Conservation (phyloP, 2,329 filamentous ascomycete genomes). For the Stagonosporopsis vannaccii region DNA sequence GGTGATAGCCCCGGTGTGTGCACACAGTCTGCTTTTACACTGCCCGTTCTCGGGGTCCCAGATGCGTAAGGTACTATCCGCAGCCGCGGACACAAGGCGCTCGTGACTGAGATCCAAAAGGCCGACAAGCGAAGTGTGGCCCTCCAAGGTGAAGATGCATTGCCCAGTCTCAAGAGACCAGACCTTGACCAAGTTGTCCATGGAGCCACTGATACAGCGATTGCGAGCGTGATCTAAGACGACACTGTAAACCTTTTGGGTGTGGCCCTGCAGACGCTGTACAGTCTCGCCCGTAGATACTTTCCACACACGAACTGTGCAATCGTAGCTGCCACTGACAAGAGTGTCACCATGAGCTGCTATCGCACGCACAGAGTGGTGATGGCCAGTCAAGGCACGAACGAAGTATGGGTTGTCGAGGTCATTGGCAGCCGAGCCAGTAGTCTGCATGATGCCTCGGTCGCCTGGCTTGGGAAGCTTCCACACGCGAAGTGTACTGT, state of each 20-base stretch:
- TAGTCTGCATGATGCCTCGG: slow-evolving; percentile 78
- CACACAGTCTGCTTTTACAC: slow-evolving; percentile 87
- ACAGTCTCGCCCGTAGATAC: slow-evolving; percentile 92
- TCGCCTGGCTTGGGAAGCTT: slow-evolving; percentile 84
- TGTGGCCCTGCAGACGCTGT: slow-evolving; percentile 84
- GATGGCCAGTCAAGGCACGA: slow-evolving; percentile 83
- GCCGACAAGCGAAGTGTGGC: slow-evolving; percentile 90
- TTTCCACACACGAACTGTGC: slow-evolving; percentile 93
- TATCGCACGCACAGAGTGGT: slow-evolving; percentile 93
- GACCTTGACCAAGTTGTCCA: slow-evolving; percentile 98
- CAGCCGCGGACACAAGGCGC: slow-evolving; percentile 90
- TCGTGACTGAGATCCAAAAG: slow-evolving; percentile 89
- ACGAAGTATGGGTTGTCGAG: slow-evolving; percentile 94
- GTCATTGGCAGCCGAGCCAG: slow-evolving; percentile 74
- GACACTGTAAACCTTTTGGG: slow-evolving; percentile 95
- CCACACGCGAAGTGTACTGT: slow-evolving; percentile 94
- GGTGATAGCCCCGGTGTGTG: slow-evolving; percentile 96
- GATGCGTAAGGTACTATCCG: slow-evolving; percentile 92
- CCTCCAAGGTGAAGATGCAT: slow-evolving; percentile 88
- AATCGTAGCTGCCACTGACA: slow-evolving; percentile 98
- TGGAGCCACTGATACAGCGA: slow-evolving; percentile 95
- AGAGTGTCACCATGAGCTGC: slow-evolving; percentile 93
- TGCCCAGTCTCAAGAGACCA: slow-evolving; percentile 91
- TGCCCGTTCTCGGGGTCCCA: slow-evolving; percentile 95
- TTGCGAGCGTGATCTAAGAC: slow-evolving; percentile 91